Base-by-base conservation (phyloP, 2,329 filamentous ascomycete species). In the Tympanopsis confertula region DNA sequence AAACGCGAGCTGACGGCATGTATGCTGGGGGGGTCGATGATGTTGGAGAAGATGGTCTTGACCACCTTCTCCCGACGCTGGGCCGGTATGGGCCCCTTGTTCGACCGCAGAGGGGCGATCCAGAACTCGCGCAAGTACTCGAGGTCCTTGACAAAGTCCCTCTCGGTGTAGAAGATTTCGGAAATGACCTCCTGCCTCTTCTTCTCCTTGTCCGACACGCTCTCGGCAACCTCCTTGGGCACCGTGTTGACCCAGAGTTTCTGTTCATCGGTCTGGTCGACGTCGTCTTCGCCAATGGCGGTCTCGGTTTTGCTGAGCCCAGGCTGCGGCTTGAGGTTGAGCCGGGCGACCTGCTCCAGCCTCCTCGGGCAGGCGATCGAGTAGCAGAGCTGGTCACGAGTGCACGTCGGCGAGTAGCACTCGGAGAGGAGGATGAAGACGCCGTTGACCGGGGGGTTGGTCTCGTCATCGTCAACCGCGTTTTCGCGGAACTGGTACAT, bases 171-270 rank as follows among this genome's bases (percentile, higher is more conserved):
- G 78, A 93, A 95, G 43, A 96, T 80, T 57, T 98, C 91, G 4
- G 89, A 95, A 42, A 98, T 95, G 48, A 98, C 86, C 55, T 98
- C 91, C 56, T 98, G 91, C 33, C 91, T 78, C 66, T 96, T 96
- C 77, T 94, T 93, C 59, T 98, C 91, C 47, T 75, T 77, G 47
- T 98, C 91, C 36, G 78, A 79, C 19, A 95, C 81, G 52, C 81
- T 85, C 48, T 96, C 88, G 1, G 88, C 87, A 40, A 98, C 69
- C 56, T 96, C 91, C 57, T 94, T 91, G 1, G 88, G 86, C 22
- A 98, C 91, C 13, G 88, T 94, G 58, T 96, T 96, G 60, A 98
- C 98, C 91, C 91, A 98, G 28, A 98, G 72, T 59, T 96, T 96
- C 64, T 96, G 89, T 57, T 96, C 88, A 52, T 95, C 87, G 20